Base-by-base conservation (phyloP, 177 flowering plant species). In the Vitis hybrid region DNA sequence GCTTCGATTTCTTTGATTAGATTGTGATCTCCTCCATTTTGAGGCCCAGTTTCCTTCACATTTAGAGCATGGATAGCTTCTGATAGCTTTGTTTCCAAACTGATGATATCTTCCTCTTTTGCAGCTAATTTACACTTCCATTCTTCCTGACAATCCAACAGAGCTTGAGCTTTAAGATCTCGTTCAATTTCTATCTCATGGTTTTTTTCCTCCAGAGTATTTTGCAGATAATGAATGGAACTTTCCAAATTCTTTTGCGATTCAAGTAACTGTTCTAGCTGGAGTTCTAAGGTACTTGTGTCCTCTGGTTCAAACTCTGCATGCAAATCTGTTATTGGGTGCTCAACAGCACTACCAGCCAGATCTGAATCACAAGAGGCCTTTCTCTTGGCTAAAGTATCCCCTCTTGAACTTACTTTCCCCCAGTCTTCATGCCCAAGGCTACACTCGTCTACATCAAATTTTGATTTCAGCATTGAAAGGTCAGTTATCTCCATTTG, bases 1-100 rank as follows among this genome's bases (percentile, higher is more conserved):
- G 65, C 72, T 60, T 78, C 74, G 58, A 75, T 75, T 74, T 84
- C 86, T 59, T 69, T 60, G 15, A 57, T 59, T 66, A 79, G 69
- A 70, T 76, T 67, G 32, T 45, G 57, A 50, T 60, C 65, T 30
- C 56, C 56, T 63, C 30, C 64, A 67, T 48, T 26, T 26, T 55
- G 71, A 30, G 19, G 60, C 10, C 58, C 40, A 48, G 14, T 30
- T 15, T 30, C 15, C 23, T 61, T 66, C 34, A 52, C 49, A 56
- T 15, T 51, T 49, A 18, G 67, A 70, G 5, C 17, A 55, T 50
- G 10, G 21, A 68, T 23, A 56, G 52, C 63, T 56, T 69, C 13
- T 48, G 72, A 64, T n/a, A 65, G 54, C 65, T 64, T 69, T 60
- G 55, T 60, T 21, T 74, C 72, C 55, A 69, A 64, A 56, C 9